Evolutionary conservation across 2,329 filamentous ascomycete species (phyloP), one percentile per base, ranked within the genome.

Genomic region (Colletotrichum tabaci): DNA sequence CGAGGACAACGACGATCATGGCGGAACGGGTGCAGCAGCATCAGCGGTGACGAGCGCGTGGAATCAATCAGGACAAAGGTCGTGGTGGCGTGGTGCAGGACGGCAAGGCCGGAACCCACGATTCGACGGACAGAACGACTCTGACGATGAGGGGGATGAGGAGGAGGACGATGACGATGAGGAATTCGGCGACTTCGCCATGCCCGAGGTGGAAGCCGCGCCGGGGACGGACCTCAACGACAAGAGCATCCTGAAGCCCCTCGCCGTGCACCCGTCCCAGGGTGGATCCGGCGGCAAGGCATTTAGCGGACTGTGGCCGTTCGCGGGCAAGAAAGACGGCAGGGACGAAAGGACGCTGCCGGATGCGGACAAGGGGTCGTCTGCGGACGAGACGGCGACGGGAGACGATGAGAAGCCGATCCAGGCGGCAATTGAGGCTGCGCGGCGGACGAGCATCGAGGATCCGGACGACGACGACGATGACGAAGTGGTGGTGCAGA

Each of bases 131-230:
- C 79, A 78, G 16, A 85, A 83, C 55, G 84, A 83, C 44, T 86
- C 83, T 49, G 86, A 86, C 52, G 86, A 87, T 61, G 86, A 85
- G 44, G 88, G 87, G 15, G 84, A 85, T 44, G 89, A 90, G 50
- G 90, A 90, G 50, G 90, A 87, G 61, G 86, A 85, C 44, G 88
- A 87, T 16, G 84, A 85, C 46, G 89, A 90, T 50, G 90, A 92
- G 73, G 90, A 91, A 76, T 89, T 93, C 81, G 91, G 90, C 16
- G 91, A 93, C 69, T 92, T 92, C 75, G 90, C 89, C 74, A 89
- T 92, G 82, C 88, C 90, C 13, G 90, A 91, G 77, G 82, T 86
- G 61, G 83, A 81, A 74, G 55, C 76, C 75, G 71, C 76, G 78
- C 57, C 78, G 76, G 62, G 53, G 9, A 56, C 71, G 21, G 79